phyloP scores from a whole-genome alignment of 495 filamentous ascomycete genomes.

The Hyaloscypha variabilis region DNA sequence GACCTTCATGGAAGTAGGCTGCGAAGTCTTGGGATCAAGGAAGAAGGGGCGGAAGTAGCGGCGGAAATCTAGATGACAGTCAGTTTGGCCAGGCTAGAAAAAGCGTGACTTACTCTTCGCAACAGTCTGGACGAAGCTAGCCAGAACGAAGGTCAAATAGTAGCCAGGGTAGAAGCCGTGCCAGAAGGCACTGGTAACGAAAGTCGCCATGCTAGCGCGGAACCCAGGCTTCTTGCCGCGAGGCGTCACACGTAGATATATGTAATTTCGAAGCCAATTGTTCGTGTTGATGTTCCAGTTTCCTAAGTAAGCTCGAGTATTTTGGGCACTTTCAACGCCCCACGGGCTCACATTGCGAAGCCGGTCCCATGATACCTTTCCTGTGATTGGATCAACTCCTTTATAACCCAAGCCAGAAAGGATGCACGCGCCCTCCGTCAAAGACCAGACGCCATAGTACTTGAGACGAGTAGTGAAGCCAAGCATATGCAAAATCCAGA shows the following conservation, averaged over 20 bases:
- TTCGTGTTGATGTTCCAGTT: conserved; percentile 99
- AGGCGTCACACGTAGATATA: conserved; percentile 94
- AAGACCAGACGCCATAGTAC: conserved; percentile 93
- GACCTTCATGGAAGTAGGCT: conserved; percentile 69
- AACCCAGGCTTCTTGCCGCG: conserved; percentile 97
- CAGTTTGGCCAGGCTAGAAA: conserved; percentile 6
- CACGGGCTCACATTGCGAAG: conserved; percentile 84
- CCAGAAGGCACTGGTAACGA: conserved; percentile 93
- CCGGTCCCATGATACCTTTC: conserved; percentile 85
- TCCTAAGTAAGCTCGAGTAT: conserved; percentile 83
- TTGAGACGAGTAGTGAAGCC: conserved; percentile 80
- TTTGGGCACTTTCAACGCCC: conserved; percentile 86
- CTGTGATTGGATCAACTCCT: conserved; percentile 81
- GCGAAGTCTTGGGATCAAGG: conserved; percentile 67
- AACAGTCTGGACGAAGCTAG: conserved; percentile 85
- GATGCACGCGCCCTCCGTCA: conserved; percentile 95
- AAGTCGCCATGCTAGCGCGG: conserved; percentile 91
- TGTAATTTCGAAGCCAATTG: conserved; percentile 92
- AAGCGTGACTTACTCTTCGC: conserved; percentile 75
- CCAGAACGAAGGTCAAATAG: conserved; percentile 87
- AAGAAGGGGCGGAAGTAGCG: conserved; percentile 93
- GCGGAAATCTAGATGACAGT: conserved; percentile 68
- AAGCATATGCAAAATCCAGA: conserved; percentile 81
- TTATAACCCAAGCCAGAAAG: conserved; percentile 93
- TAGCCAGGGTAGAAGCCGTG: conserved; percentile 98